These are phyloP conservation scores for Paraglomus brasilianum DNA, from an alignment of 192 early-diverging fungal genomes.

Conservation along the genomic window DNA sequence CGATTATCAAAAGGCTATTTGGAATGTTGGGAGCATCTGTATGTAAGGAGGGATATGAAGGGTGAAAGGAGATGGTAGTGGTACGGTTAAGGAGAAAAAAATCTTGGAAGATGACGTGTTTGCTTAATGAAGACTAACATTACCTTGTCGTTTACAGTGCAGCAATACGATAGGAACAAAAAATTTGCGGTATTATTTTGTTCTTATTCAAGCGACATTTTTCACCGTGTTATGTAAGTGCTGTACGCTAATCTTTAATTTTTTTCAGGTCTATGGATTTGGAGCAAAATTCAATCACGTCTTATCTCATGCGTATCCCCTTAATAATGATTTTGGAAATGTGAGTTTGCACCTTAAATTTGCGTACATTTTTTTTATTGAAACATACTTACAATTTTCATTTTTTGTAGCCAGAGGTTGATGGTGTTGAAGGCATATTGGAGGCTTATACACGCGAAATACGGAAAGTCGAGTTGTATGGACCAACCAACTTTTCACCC, in stretches of 20 bases:
- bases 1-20: slow-evolving; percentile 51
- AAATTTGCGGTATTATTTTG: slow-evolving; percentile 38
- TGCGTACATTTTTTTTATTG: not conserved
- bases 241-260: no score
- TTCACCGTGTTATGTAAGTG: no score
- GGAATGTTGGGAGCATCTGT: slow-evolving; percentile 46
- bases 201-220: not conserved
- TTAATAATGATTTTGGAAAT: slow-evolving; percentile 41
- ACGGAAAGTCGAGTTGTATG: slow-evolving; percentile 39
- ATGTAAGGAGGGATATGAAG: not conserved
- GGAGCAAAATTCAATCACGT: slow-evolving; percentile 46
- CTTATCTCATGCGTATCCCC: slow-evolving; percentile 48
- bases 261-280: slow-evolving; percentile 47
- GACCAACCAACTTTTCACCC: slow-evolving; percentile 59
- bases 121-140: no score
- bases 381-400: not conserved
- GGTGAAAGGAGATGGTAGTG: no score
- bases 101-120: no score
- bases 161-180: slow-evolving; percentile 53
- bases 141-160: slow-evolving; percentile 22
- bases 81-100: no score
- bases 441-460: slow-evolving; percentile 44
- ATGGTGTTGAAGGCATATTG: slow-evolving; percentile 52
- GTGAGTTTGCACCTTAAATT: slow-evolving; percentile 25
- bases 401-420: slow-evolving; percentile 48